Percentiles rank a stretch among this genome's conserved stretches.
Conservation (phyloP, 768 basidiomycete genomes). For the Tylopilus subfusipes region DNA sequence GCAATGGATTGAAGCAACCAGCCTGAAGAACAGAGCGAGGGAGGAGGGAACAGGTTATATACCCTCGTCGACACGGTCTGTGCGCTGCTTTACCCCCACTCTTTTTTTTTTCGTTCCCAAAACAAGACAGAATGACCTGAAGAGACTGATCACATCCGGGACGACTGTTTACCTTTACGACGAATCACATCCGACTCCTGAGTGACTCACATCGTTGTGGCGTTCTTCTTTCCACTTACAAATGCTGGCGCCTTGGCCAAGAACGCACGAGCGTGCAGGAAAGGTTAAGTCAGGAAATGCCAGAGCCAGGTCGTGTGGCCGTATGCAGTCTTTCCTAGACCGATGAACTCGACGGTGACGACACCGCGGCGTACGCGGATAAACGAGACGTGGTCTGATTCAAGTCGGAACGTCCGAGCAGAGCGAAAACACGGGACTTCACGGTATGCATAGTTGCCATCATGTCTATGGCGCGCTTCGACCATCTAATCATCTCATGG, state of each 20-base stretch:
- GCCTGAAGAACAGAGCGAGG: neutral
- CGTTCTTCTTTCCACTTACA: constrained; percentile 5
- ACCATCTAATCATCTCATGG: neutral
- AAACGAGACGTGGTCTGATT: neutral
- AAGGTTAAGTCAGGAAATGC: constrained; percentile 2
- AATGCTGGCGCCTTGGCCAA: neutral
- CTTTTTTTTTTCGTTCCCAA: neutral
- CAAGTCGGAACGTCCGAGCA: neutral
- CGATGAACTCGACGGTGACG: neutral
- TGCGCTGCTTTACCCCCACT: neutral
- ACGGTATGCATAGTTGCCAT: neutral
- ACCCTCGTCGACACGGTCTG: constrained; percentile 8
- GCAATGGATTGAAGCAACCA: neutral
- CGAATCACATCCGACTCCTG: neutral
- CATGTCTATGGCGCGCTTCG: neutral
- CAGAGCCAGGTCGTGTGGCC: neutral
- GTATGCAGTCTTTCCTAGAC: neutral
- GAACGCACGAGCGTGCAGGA: neutral
- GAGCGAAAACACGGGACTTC: neutral
- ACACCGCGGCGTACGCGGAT: constrained; percentile 3
- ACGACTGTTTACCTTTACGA: constrained; percentile 7
- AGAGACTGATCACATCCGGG: neutral
- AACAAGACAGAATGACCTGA: neutral
- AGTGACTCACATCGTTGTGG: no score
- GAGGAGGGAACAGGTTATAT: constrained; percentile 3